These are phyloP conservation scores for Acer campestre DNA, from an alignment of 345 rosid genomes.

Conservation along the genomic window DNA sequence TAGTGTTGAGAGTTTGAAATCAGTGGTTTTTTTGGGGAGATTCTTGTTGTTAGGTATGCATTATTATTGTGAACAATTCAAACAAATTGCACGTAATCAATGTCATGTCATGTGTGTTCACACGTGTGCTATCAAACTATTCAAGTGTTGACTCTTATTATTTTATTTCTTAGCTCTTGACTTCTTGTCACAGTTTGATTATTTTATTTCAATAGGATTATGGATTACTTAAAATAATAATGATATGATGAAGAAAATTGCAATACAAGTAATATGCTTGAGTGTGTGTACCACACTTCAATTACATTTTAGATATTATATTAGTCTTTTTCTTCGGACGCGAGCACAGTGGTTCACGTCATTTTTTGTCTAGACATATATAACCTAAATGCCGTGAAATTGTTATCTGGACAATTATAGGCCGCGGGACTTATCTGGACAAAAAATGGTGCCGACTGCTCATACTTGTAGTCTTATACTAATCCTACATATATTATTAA, in stretches of 20 bases:
- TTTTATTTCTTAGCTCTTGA: no score
- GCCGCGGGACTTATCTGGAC: no score
- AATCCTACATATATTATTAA: no score
- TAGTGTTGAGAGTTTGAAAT: conserved; percentile 13
- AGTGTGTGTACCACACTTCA: not conserved
- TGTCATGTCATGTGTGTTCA: conserved; percentile 7
- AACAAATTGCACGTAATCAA: conserved; percentile 19
- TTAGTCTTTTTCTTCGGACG: not conserved
- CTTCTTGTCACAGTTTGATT: no score
- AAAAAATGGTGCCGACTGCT: no score
- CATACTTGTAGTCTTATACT: no score
- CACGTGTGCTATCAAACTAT: conserved; percentile 40
- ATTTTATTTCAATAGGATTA: not conserved
- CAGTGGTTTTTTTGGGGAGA: not conserved
- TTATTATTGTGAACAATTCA: conserved; percentile 26
- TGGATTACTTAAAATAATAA: not conserved
- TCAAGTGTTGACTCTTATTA: conserved; percentile 27
- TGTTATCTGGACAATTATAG: no score
- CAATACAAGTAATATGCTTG: conserved; percentile 4
- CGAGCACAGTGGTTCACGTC: no score
- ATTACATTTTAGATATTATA: not conserved
- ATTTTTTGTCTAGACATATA: no score
- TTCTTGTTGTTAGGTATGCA: conserved; percentile 30
- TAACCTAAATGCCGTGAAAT: no score
- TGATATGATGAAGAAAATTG: not conserved